Base-by-base conservation (phyloP, 805 yeast species). In the Cyberlindnera mrakii region DNA sequence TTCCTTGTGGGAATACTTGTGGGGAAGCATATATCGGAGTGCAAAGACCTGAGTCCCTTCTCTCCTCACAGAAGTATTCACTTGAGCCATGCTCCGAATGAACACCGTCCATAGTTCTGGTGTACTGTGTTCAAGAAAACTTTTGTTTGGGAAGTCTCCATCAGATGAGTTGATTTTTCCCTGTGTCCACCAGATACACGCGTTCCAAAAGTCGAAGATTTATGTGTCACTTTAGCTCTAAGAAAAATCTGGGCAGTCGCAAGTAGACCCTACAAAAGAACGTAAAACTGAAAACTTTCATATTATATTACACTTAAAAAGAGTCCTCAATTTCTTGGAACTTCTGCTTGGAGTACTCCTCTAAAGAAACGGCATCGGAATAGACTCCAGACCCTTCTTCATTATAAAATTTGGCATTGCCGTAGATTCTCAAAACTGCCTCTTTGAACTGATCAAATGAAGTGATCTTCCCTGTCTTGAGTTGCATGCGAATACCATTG, bases 341-440 rank as follows among this genome's bases (percentile, higher is more conserved):
- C 38, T 42, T 52, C 31, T 86, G 88, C 53, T 85, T 85, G 58
- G 87, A 85, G 33, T 76, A 76, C 49, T 81, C 73, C 23, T 96
- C 97, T 46, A 89, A 67, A 11, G 60, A 65, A 40, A 71, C 70
- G 7, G 98, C 95, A 64, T 90, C 97, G 42, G 74, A 72, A 55
- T 80, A 86, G 17, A 91, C 91, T 56, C 85, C 69, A 0, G 96
- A 86, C 0, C 95, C 96, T 63, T 88, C 96, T 58, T 89, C 95
- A 55, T 91, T 91, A 63, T 88, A 90, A 39, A 79, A 78, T 51
- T 83, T 75, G 18, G 97, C 97, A 60, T 90, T 90, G 40, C 80
- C 74, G 61, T 82, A 89, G 81, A 91, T 87, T 42, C 77, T 70
- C 48, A 78, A 78, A 46, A 86, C 63, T 47, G 81, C 86, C 40